These are phyloP conservation scores for Orbilia blumenaviensis DNA, from an alignment of 2,329 filamentous ascomycete species.

Conservation along the genomic window DNA sequence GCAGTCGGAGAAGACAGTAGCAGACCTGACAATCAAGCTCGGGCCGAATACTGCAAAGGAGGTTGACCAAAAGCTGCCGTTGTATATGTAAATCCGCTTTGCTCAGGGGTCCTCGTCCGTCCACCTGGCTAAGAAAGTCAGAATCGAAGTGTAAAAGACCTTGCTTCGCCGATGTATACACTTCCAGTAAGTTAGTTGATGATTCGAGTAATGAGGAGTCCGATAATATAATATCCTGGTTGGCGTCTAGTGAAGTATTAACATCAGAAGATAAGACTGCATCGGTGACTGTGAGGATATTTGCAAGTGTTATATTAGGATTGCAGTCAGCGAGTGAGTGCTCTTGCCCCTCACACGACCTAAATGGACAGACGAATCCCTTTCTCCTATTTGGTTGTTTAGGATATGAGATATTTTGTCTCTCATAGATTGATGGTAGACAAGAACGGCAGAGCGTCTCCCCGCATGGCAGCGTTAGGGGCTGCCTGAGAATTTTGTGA, in stretches of 20 bases:
- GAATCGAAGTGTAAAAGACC: slow-evolving; percentile 54
- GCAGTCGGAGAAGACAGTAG: slow-evolving; percentile 81
- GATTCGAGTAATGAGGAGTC: slow-evolving; percentile 20
- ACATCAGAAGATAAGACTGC: slow-evolving; percentile 65
- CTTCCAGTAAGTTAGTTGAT: slow-evolving; percentile 67
- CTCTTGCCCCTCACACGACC: slow-evolving; percentile 70
- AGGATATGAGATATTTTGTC: slow-evolving; percentile 80
- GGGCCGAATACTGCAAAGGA: slow-evolving; percentile 71
- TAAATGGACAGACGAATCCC: slow-evolving; percentile 78
- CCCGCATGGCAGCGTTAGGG: slow-evolving; percentile 83
- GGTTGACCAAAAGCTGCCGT: slow-evolving; percentile 65
- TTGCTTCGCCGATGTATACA: slow-evolving; percentile 70
- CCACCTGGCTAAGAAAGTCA: slow-evolving; percentile 60
- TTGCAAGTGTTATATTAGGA: slow-evolving; percentile 78
- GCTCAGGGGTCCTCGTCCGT: slow-evolving; percentile 58
- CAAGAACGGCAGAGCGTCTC: slow-evolving; percentile 79
- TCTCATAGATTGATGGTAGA: slow-evolving; percentile 72
- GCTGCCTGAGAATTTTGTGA: slow-evolving; percentile 72
- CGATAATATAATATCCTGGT: background rate
- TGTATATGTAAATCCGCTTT: background rate
- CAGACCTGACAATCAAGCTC: slow-evolving; percentile 91
- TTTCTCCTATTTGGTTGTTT: slow-evolving; percentile 71
- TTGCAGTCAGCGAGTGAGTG: slow-evolving; percentile 81
- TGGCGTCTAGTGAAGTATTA: background rate
- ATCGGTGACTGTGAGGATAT: slow-evolving; percentile 71